A percentile compares a stretch with the other conserved stretches of the same genome.
Evolutionary conservation across 2,329 filamentous ascomycete genomes (phyloP).

Genomic region (Sporothrix mexicana): DNA sequence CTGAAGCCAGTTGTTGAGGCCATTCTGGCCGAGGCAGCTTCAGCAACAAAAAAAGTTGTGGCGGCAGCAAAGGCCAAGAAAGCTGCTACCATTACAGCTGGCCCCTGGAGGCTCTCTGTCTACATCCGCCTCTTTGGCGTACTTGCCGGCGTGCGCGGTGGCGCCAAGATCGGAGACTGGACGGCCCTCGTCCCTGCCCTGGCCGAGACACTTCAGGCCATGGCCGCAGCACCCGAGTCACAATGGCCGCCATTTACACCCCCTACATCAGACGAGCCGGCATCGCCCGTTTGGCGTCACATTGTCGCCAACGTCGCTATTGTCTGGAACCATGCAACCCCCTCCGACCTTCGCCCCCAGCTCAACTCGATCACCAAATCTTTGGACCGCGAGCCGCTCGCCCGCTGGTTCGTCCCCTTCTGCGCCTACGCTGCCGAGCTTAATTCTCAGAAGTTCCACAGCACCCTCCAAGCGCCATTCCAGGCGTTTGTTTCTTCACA

Average conservation of each 20-base stretch:
- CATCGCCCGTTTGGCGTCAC: slow-evolving; percentile 60
- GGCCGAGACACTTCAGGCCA: slow-evolving; percentile 56
- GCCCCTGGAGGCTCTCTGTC: slow-evolving; percentile 54
- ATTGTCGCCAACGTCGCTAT: slow-evolving; percentile 67
- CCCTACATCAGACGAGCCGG: slow-evolving; percentile 32
- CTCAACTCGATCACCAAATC: slow-evolving; percentile 69
- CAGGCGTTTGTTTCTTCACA: slow-evolving; percentile 80
- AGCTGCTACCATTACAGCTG: slow-evolving; percentile 37
- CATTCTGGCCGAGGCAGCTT: slow-evolving; percentile 58
- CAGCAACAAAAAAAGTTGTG: slow-evolving; percentile 42
- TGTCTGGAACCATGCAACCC: slow-evolving; percentile 74
- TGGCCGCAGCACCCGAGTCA: slow-evolving; percentile 41
- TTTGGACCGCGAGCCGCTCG: slow-evolving; percentile 69
- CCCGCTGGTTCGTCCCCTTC: slow-evolving; percentile 80
- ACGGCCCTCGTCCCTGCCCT: slow-evolving; percentile 63
- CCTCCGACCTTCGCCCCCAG: slow-evolving; percentile 76
- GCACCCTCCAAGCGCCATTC: slow-evolving; percentile 79
- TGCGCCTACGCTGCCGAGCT: slow-evolving; percentile 81
- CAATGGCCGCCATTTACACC: slow-evolving; percentile 19
- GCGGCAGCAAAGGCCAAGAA: slow-evolving; percentile 48
- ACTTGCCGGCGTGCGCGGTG: slow-evolving; percentile 79
- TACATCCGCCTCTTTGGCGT: slow-evolving; percentile 68
- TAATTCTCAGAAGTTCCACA: slow-evolving; percentile 74
- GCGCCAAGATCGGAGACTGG: slow-evolving; percentile 77
- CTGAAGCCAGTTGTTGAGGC: slow-evolving; percentile 71